Evolutionary conservation across 106 monocot species (phyloP).

Genomic region (Platanthera zijinensis): DNA sequence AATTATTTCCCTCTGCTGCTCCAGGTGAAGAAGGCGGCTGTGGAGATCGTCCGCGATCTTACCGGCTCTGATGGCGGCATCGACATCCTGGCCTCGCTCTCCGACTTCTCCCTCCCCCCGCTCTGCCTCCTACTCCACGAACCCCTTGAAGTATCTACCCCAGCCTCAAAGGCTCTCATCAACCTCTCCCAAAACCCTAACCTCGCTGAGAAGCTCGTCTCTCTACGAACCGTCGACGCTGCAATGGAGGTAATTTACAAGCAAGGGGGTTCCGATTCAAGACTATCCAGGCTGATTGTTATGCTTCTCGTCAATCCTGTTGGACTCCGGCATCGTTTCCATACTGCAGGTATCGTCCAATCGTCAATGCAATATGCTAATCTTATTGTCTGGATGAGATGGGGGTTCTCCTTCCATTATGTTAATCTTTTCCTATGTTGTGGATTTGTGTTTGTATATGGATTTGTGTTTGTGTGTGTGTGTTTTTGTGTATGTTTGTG

Average conservation of each 20-base stretch:
- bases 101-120: constrained; percentile 36
- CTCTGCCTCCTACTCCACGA: constrained; percentile 42
- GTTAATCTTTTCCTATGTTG: not conserved
- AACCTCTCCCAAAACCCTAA: constrained; percentile 65
- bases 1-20: too few species aligned
- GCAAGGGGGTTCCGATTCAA: constrained; percentile 2
- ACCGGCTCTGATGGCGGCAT: constrained; percentile 54
- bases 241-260: constrained; percentile 58
- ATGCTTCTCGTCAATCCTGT: constrained; percentile 75
- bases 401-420: not conserved
- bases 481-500: too few species aligned
- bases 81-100: constrained; percentile 31
- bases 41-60: too few species aligned
- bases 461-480: too few species aligned
- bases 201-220: constrained; percentile 41
- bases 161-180: constrained; percentile 68
- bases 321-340: constrained; percentile 50
- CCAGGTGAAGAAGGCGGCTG: too few species aligned
- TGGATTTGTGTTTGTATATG: too few species aligned
- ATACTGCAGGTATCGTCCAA: constrained; percentile 58
- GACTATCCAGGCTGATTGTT: constrained; percentile 40
- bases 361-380: not conserved
- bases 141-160: constrained; percentile 16
- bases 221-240: constrained; percentile 23
- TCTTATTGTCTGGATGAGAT: not conserved